These are phyloP conservation scores for Suillus weaverae DNA, from an alignment of 768 basidiomycete species.

Conservation along the genomic window DNA sequence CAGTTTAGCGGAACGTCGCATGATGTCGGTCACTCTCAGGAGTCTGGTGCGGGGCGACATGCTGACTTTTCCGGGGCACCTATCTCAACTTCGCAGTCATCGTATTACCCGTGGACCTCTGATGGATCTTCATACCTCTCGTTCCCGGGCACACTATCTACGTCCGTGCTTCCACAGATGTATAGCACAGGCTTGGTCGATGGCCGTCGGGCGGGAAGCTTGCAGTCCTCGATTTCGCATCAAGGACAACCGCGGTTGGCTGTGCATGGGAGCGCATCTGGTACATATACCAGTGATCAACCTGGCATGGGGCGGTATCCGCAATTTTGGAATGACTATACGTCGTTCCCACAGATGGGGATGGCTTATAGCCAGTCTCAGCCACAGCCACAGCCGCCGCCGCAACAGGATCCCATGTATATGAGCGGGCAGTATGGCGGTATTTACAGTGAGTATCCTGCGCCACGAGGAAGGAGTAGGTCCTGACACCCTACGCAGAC, in stretches of 20 bases:
- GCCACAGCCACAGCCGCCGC: conserved; percentile 11
- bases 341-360: conserved; percentile 50
- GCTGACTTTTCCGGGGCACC: conserved; percentile 11
- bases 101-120: conserved; percentile 51
- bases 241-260: conserved; percentile 19
- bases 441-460: conserved; percentile 29
- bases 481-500: conserved; percentile 1
- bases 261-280: conserved; percentile 16
- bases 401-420: conserved; percentile 23
- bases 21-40: conserved; percentile 1
- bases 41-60: conserved; percentile 6
- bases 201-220: conserved; percentile 36
- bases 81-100: conserved; percentile 19
- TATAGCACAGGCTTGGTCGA: conserved; percentile 74
- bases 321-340: conserved; percentile 58
- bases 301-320: conserved; percentile 39
- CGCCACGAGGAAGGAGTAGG: background rate
- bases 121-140: conserved; percentile 34
- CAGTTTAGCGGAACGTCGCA: conserved; percentile 15
- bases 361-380: conserved; percentile 35
- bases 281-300: conserved; percentile 18
- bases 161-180: conserved; percentile 71
- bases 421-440: conserved; percentile 23
- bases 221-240: conserved; percentile 16
- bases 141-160: conserved; percentile 54